Percentiles rank a stretch among this genome's conserved stretches.
These are phyloP conservation scores for Aspergillus bombycis DNA, from an alignment of 2,329 filamentous ascomycete species.

Conservation along the genomic window DNA sequence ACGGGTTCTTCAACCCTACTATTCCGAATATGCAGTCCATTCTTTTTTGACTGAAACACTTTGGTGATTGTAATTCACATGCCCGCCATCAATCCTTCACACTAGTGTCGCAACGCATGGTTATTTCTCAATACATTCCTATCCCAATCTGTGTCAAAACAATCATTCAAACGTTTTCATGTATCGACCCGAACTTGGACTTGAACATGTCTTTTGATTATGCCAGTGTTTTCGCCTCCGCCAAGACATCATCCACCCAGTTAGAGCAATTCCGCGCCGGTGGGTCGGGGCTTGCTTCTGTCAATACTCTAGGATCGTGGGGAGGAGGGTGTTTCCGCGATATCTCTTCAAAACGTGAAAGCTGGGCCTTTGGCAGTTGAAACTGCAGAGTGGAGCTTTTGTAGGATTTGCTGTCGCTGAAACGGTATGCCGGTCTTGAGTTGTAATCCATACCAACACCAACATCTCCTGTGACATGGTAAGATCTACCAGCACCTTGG, in stretches of 20 bases:
- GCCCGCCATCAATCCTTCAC: neutral
- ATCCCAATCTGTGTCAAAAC: too few species aligned
- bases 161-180: neutral
- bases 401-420: neutral
- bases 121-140: too few species aligned
- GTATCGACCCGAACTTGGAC: neutral
- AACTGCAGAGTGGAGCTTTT: neutral
- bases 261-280: slow-evolving; percentile 1
- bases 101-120: too few species aligned
- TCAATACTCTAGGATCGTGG: slow-evolving; percentile 9
- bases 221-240: slow-evolving; percentile 4
- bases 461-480: slow-evolving; percentile 3
- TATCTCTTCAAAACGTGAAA: slow-evolving; percentile 2
- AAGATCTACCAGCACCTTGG: slow-evolving; percentile 5
- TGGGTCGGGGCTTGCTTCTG: slow-evolving; percentile 3
- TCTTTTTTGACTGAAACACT: too few species aligned
- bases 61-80: too few species aligned
- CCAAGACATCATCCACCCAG: slow-evolving; percentile 10
- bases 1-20: too few species aligned
- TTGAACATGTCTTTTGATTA: slow-evolving; percentile 34
- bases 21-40: too few species aligned
- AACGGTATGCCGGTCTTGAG: neutral
- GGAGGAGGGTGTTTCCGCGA: neutral
- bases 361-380: neutral
- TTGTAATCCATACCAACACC: slow-evolving; percentile 11